phyloP scores from a whole-genome alignment of 2,329 filamentous ascomycete genomes.

The Ustulina deusta region DNA sequence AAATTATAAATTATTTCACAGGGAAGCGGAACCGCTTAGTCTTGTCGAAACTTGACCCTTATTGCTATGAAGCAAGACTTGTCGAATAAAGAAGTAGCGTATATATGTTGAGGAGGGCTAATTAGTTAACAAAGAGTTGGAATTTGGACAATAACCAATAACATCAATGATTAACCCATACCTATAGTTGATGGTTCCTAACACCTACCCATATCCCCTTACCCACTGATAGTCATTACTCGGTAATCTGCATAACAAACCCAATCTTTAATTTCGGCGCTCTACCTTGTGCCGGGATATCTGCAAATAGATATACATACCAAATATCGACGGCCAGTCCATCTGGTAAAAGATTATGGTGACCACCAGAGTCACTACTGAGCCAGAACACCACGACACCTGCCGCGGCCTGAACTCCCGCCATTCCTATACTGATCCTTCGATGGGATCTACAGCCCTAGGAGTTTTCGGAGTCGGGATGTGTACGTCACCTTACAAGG shows the following conservation, averaged over 20 bases:
- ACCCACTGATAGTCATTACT: constrained; percentile 1
- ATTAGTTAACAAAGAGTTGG: not conserved
- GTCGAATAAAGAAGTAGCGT: not conserved
- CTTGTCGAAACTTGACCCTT: not conserved
- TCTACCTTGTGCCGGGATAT: too few relatives aligned
- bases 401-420: too few relatives aligned
- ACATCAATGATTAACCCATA: not conserved
- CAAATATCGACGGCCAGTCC: too few relatives aligned
- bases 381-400: too few relatives aligned
- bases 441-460: not conserved
- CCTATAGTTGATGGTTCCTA: not conserved
- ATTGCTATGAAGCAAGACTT: not conserved
- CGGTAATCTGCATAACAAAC: constrained; percentile 5
- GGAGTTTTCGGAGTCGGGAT: not conserved
- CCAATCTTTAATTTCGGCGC: too few relatives aligned
- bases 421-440: not conserved
- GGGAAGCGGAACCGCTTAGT: not conserved
- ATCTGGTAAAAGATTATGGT: not conserved
- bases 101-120: not conserved
- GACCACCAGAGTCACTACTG: too few relatives aligned
- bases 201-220: not conserved
- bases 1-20: too few relatives aligned
- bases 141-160: not conserved
- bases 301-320: too few relatives aligned
- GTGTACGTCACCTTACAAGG: not conserved